Conservation (phyloP, 768 basidiomycete species). For the Vararia minispora region DNA sequence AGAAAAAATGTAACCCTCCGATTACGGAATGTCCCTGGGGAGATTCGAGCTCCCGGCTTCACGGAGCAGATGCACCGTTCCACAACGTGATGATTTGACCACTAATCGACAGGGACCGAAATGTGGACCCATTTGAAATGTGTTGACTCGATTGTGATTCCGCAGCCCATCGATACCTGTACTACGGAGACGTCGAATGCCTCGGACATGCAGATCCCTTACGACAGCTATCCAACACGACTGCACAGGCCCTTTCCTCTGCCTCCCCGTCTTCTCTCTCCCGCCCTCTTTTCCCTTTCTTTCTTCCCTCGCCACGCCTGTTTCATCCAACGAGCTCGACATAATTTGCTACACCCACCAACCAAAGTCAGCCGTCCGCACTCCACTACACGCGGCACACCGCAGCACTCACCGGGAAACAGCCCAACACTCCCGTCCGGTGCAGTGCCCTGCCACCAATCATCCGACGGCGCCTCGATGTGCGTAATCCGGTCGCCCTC, state of each 20-base stretch:
- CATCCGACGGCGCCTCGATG: conserved; percentile 76
- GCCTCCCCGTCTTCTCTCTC: too few species aligned
- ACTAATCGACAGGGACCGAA: conserved; percentile 15
- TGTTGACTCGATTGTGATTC: too few species aligned
- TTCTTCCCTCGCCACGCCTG: conserved; percentile 6
- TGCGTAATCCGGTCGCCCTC: conserved; percentile 74
- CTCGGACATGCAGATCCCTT: too few species aligned
- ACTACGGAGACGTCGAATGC: too few species aligned
- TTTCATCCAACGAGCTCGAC: conserved; percentile 7
- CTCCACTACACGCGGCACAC: not conserved
- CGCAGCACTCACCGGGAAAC: conserved; percentile 54
- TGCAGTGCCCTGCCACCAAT: conserved; percentile 78
- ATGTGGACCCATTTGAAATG: too few species aligned
- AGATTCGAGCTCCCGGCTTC: conserved; percentile 13
- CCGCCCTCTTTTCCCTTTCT: not conserved
- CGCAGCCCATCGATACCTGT: too few species aligned
- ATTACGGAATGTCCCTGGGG: conserved; percentile 7
- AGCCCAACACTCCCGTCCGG: conserved; percentile 45
- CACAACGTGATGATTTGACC: conserved; percentile 15
- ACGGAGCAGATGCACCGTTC: conserved; percentile 4
- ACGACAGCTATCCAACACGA: too few species aligned
- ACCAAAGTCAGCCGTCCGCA: conserved; percentile 14
- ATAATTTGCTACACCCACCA: conserved; percentile 16
- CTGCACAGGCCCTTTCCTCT: too few species aligned
- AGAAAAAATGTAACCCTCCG: too few species aligned